Conservation (phyloP, 129 eudicot species). For the Rutidosis leptorrhynchoides region DNA sequence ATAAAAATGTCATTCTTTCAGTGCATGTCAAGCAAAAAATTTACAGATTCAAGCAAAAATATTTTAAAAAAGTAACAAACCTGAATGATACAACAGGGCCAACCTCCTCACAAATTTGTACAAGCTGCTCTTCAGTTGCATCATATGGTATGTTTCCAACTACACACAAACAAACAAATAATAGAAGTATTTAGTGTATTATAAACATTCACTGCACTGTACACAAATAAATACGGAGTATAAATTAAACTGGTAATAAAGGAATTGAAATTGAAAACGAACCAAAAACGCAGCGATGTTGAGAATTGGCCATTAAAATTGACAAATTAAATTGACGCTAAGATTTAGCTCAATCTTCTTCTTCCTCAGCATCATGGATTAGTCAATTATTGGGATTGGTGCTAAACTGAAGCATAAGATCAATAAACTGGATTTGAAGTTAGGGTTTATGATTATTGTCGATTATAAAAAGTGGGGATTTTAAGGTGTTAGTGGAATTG, state of each 20-base stretch:
- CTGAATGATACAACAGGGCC: slow-evolving; percentile 95
- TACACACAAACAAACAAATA: slow-evolving; percentile 25
- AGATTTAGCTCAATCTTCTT: slow-evolving; percentile 31
- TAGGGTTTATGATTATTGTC: neutral
- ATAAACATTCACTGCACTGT: neutral
- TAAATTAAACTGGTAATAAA: neutral
- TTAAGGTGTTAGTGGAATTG: neutral
- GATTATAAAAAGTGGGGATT: neutral
- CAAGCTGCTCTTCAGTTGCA: slow-evolving; percentile 95
- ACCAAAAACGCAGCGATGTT: slow-evolving; percentile 98
- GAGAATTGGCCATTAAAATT: slow-evolving; percentile 54
- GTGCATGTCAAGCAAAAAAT: neutral
- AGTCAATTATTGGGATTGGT: neutral
- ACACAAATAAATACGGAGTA: neutral
- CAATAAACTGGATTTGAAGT: neutral
- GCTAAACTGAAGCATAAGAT: neutral
- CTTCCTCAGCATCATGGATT: neutral
- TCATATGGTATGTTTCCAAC: slow-evolving; percentile 99
- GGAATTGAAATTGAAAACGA: slow-evolving; percentile 17
- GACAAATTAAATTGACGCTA: slow-evolving; percentile 36
- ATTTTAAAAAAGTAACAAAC: slow-evolving; percentile 28
- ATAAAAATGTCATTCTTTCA: neutral
- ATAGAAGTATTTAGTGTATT: slow-evolving; percentile 1
- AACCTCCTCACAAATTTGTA: slow-evolving; percentile 94
- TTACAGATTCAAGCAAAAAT: neutral